phyloP scores from a whole-genome alignment of 305 asterid genomes.

The Fraxinus baroniana region DNA sequence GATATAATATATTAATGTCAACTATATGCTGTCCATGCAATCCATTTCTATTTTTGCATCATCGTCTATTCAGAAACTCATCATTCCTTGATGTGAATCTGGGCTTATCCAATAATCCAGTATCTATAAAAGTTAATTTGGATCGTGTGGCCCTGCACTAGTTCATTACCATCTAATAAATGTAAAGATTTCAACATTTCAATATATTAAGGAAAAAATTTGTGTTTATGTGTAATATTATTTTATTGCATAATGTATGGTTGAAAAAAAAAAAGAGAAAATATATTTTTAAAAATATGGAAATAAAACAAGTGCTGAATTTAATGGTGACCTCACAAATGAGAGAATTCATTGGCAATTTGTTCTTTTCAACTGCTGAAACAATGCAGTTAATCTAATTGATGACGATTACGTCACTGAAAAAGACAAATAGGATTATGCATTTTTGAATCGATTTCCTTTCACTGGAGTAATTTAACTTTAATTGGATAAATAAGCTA shows the following conservation, averaged over 20 bases:
- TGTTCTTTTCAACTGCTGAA: constrained; percentile 16
- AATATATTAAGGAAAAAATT: no score
- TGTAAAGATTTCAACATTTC: constrained; percentile 22
- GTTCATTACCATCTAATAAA: not conserved
- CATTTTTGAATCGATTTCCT: constrained; percentile 24
- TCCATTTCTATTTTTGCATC: constrained; percentile 37
- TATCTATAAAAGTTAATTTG: constrained; percentile 17
- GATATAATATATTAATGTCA: not conserved
- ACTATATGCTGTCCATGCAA: constrained; percentile 25
- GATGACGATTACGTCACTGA: not conserved
- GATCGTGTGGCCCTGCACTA: not conserved
- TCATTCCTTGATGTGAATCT: constrained; percentile 27
- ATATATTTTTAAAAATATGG: no score
- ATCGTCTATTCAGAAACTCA: constrained; percentile 28
- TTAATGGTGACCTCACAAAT: constrained; percentile 33
- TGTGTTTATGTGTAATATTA: no score
- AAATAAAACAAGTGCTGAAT: not conserved
- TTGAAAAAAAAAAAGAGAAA: no score
- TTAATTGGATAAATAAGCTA: constrained; percentile 2
- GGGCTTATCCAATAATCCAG: constrained; percentile 14
- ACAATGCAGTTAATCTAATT: constrained; percentile 4
- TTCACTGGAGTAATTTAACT: not conserved
- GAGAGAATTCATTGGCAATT: not conserved
- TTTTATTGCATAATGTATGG: no score
- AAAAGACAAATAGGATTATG: constrained; percentile 7